These are phyloP conservation scores for Anacardium occidentale DNA, from an alignment of 345 rosid species.

Conservation along the genomic window DNA sequence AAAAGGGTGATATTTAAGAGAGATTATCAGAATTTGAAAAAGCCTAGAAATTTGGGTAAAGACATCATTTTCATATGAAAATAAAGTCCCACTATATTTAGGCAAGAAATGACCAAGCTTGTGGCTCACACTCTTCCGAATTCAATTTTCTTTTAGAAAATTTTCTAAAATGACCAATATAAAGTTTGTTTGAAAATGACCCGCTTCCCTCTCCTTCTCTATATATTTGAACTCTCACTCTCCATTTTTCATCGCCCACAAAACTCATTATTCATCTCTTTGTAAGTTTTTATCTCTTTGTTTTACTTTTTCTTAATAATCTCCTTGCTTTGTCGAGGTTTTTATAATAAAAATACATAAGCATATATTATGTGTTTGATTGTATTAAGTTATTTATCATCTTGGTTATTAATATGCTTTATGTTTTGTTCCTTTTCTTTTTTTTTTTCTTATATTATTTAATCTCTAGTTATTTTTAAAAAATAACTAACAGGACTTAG, in stretches of 20 bases:
- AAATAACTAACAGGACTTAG: too few relatives aligned
- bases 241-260: not conserved
- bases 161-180: not conserved
- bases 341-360: too few relatives aligned
- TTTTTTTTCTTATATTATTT: not conserved
- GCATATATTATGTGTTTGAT: too few relatives aligned
- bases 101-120: conserved; percentile 25
- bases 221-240: conserved; percentile 23
- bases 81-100: conserved; percentile 26
- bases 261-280: not conserved
- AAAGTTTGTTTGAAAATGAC: conserved; percentile 23
- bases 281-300: not conserved
- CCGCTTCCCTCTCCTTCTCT: conserved; percentile 1
- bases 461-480: too few relatives aligned
- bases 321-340: too few relatives aligned
- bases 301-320: too few relatives aligned
- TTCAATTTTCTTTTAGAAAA: not conserved
- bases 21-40: conserved; percentile 29
- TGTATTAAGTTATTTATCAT: too few relatives aligned
- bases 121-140: conserved; percentile 26
- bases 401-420: too few relatives aligned
- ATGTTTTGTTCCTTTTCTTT: not conserved
- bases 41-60: not conserved
- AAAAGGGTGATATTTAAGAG: conserved; percentile 35
- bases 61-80: conserved; percentile 29